Base-by-base conservation (phyloP, 495 filamentous ascomycete genomes). In the Lichenothelia convexa region DNA sequence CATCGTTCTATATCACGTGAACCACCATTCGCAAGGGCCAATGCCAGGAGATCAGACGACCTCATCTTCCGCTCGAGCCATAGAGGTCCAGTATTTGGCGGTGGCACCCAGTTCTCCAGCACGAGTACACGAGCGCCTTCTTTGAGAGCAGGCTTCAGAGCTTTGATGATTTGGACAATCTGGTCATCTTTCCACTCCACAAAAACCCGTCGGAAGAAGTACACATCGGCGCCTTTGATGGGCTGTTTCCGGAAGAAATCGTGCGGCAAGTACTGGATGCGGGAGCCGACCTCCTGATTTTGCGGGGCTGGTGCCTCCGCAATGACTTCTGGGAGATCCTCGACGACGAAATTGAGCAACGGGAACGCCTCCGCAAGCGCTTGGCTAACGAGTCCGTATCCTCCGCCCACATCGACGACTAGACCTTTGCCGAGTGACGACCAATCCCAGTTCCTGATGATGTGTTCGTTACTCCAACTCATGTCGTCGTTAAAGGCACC, bases 201-300 rank as follows among this genome's bases (percentile, higher is more conserved):
- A n/a, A 74, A 41, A 17, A 72, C 59, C 37, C 57, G 50, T 18
- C 69, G 62, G 19, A 71, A 45, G 24, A 73, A 55, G 41, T 73
- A 74, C 9, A 66, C 56, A 30, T 70, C 64, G 4, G 69, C 70
- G 11, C 48, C 46, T n/a, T 44, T 38, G 5, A 64, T 45, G 0
- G 62, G 55, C 44, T 73, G 66, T 3, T 49, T 44, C 20, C 56
- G 34, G 50, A 68, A 63, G 41, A 73, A 64, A 37, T 68, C 57
- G 30, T 71, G 61, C 13, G 47, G 54, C 31, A 54, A 42, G 44
- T 63, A 71, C 0, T 44, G 39, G 30, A 71, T 51, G 2, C 65
- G 56, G 17, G 39, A 36, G 9, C 40, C 40, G 3, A 67, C 20
- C 11, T 36, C 18, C 23, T n/a, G 12, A 6, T 21, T 17, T 13